Evolutionary conservation across 345 rosid genomes (phyloP).

Genomic region (Turnera subulata): DNA sequence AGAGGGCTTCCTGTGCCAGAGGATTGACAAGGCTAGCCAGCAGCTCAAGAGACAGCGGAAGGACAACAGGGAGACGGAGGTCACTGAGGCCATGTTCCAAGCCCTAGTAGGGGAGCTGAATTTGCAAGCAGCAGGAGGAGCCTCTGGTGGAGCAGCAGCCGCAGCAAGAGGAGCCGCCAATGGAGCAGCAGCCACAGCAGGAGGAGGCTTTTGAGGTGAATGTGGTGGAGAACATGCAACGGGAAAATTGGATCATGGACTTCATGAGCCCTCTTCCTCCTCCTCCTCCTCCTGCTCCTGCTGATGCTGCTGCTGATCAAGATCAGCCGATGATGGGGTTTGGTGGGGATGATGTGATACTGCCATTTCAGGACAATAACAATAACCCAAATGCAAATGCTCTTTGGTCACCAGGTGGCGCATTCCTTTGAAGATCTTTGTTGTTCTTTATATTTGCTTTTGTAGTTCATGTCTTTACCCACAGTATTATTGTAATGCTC

Average conservation of each 20-base stretch:
- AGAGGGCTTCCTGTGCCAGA: conserved; percentile 3
- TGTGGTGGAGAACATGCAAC: conserved; percentile 8
- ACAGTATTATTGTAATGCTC: no score
- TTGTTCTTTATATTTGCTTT: no score
- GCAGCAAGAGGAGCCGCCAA: not conserved
- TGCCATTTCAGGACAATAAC: conserved; percentile 9
- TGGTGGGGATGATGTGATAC: conserved; percentile 12
- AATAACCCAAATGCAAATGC: not conserved
- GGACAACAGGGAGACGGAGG: conserved; percentile 15
- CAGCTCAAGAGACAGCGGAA: conserved; percentile 11
- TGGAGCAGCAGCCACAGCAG: not conserved
- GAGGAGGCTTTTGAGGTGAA: conserved; percentile 3
- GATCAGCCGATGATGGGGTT: not conserved
- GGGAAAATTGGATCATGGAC: conserved; percentile 21
- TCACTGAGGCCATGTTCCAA: conserved; percentile 12
- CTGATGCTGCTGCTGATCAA: not conserved
- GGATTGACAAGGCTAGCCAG: conserved; percentile 6
- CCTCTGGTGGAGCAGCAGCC: not conserved
- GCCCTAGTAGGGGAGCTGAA: conserved; percentile 15
- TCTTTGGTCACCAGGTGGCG: not conserved
- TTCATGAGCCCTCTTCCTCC: conserved; percentile 6
- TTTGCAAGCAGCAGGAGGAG: conserved; percentile 4
- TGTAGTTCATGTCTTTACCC: no score
- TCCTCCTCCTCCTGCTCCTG: not conserved
- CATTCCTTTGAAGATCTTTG: no score